Base-by-base conservation (phyloP, 1,139 yeast species). In the Magnusiomyces tetraspermus region DNA sequence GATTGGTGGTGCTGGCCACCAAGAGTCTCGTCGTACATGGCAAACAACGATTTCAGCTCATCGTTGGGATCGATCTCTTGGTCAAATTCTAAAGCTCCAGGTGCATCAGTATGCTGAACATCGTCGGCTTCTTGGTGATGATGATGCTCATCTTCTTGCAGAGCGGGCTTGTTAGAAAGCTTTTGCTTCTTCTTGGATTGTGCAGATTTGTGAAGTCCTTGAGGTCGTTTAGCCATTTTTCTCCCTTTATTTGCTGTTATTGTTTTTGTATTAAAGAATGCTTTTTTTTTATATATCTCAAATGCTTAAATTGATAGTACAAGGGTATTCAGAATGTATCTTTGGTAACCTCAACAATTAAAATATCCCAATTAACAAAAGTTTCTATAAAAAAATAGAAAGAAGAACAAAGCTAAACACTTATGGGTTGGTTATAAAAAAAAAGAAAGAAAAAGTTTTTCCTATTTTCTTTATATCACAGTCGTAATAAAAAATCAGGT, bases 21-120 rank as follows among this genome's bases (percentile, higher is more conserved):
- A 23, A 77, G 77, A 19, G 78, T 80, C 2, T 83, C 75, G 3
- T 65, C 58, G 46, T 73, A 89, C 46, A 88, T 72, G 3, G 85
- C 94, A 57, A 70, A 70, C 53, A 89, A 68, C 66, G 89, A 96
- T 1, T 80, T 81, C 17, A 87, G 63, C 60, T 86, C 94, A 64
- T 89, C 92, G 58, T 85, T 83, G 2, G 85, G 82, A 63, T 84
- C 87, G 8, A 77, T 83, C 49, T 77, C 84, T 46, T 80, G 85
- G 19, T 77, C 81, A 45, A 89, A 68, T 62, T 85, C 92, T 43
- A 89, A 82, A 1, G 87, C 80, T 51, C 83, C 69, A 60, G 80
- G 79, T 49, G 62, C 59, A 60, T 46, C 56, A 44, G 37, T 59
- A 28, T 33, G 38, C 17, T 33, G 38, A 59, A 60, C n/a, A 57